Percentiles rank a stretch among this genome's conserved stretches.
Conservation (phyloP, 305 asterid genomes). For the Striga hermonthica region DNA sequence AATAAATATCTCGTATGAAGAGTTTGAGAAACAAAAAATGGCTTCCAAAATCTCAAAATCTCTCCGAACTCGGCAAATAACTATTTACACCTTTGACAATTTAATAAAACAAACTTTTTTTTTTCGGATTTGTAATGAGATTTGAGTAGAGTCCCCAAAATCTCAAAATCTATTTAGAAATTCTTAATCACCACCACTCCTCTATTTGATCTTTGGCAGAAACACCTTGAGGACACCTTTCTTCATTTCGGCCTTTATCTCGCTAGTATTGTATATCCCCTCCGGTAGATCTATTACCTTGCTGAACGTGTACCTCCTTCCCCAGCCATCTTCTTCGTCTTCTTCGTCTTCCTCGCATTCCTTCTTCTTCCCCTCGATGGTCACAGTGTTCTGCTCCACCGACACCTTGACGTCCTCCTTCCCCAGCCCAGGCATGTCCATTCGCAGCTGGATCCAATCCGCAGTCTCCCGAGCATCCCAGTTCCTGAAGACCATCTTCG, state of each 20-base stretch:
- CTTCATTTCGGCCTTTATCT: slow-evolving; percentile 76
- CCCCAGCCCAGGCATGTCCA: slow-evolving; percentile 61
- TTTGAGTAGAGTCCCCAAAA: too few relatives aligned
- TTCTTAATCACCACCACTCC: slow-evolving; percentile 50
- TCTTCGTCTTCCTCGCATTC: slow-evolving; percentile 33
- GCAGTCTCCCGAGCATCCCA: slow-evolving; percentile 45
- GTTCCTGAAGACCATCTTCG: slow-evolving; percentile 33
- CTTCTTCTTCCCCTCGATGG: slow-evolving; percentile 49
- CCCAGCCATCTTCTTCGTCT: slow-evolving; percentile 37
- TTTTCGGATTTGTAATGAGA: too few relatives aligned
- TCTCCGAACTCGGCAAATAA: too few relatives aligned
- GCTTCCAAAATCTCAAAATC: too few relatives aligned
- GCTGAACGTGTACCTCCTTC: slow-evolving; percentile 29
- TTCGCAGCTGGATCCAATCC: slow-evolving; percentile 43
- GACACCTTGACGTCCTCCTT: slow-evolving; percentile 57
- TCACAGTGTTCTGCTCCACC: slow-evolving; percentile 48
- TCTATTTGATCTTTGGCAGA: slow-evolving; percentile 63
- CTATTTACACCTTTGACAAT: too few relatives aligned
- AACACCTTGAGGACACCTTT: slow-evolving; percentile 67
- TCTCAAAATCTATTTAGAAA: too few relatives aligned
- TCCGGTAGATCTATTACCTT: slow-evolving; percentile 55
- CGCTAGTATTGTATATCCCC: slow-evolving; percentile 40
- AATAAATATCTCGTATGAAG: too few relatives aligned
- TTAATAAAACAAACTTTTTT: too few relatives aligned
- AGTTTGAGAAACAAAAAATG: too few relatives aligned